phyloP scores from a whole-genome alignment of 495 filamentous ascomycete species.

The Aspergillus conjunctus region DNA sequence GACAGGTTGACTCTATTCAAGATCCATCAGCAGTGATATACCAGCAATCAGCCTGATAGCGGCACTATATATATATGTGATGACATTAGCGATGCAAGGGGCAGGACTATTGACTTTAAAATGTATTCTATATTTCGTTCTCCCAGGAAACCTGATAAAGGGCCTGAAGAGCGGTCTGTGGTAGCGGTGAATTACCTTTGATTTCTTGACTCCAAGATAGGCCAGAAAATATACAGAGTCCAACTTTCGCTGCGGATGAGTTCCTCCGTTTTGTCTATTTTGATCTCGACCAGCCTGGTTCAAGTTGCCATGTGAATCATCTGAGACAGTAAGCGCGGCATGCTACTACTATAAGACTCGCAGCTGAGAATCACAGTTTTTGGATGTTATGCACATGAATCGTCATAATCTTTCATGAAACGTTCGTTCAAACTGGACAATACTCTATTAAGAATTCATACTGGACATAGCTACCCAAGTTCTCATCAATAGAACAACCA shows the following conservation, averaged over 20 bases:
- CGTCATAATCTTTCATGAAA: too few relatives aligned
- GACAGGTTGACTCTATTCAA: not conserved
- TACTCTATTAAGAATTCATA: too few relatives aligned
- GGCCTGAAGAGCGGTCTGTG: constrained; percentile 8
- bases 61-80: not conserved
- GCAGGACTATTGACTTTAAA: not conserved
- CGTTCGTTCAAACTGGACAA: too few relatives aligned
- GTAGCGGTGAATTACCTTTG: constrained; percentile 5
- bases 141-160: not conserved
- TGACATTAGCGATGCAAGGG: constrained; percentile 4
- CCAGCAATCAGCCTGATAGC: not conserved
- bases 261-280: not conserved
- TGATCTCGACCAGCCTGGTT: not conserved
- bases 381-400: too few relatives aligned
- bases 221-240: not conserved
- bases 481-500: too few relatives aligned
- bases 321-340: too few relatives aligned
- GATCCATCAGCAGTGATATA: not conserved
- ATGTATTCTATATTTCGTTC: not conserved
- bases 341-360: too few relatives aligned
- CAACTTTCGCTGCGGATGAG: not conserved
- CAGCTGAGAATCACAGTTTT: too few relatives aligned
- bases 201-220: not conserved
- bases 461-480: too few relatives aligned
- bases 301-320: too few relatives aligned